Evolutionary conservation across 352 stramenopile species (phyloP).

Genomic region (Thalassiosira mediterranea): DNA sequence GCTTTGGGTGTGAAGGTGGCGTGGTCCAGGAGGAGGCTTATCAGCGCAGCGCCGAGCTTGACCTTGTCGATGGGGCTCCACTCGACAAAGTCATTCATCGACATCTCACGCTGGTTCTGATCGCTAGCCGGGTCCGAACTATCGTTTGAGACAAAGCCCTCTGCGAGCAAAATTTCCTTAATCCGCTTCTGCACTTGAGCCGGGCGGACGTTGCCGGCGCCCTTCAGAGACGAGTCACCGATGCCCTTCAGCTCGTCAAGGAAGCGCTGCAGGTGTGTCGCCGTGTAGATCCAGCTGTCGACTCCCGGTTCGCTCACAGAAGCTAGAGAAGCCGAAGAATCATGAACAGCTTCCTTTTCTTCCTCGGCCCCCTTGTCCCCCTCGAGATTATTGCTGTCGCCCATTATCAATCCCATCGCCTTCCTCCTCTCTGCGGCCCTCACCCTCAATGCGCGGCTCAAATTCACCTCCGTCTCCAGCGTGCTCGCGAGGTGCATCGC

Average conservation of each 20-base stretch:
- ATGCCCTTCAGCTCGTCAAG: slow-evolving; percentile 64
- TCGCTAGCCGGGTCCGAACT: no score
- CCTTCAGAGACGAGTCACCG: slow-evolving; percentile 47
- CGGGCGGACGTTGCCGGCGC: slow-evolving; percentile 30
- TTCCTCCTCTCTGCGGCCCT: slow-evolving; percentile 36
- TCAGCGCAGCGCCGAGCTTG: slow-evolving; percentile 85
- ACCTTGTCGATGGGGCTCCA: slow-evolving; percentile 90
- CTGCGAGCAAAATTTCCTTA: slow-evolving; percentile 51
- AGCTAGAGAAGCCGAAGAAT: not conserved
- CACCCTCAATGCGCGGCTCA: slow-evolving; percentile 71
- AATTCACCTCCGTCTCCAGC: slow-evolving; percentile 82
- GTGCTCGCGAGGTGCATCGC: slow-evolving; percentile 64
- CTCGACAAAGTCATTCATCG: slow-evolving; percentile 65
- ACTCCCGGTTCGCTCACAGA: slow-evolving; percentile 24
- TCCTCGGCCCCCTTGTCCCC: slow-evolving; percentile 1
- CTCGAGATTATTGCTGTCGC: slow-evolving; percentile 24
- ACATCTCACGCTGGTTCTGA: no score
- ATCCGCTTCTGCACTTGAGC: slow-evolving; percentile 36
- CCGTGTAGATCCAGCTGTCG: slow-evolving; percentile 71
- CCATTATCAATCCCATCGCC: slow-evolving; percentile 7
- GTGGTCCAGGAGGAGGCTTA: slow-evolving; percentile 74
- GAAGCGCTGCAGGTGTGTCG: slow-evolving; percentile 75
- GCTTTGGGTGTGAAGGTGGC: slow-evolving; percentile 51
- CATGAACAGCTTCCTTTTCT: not conserved
- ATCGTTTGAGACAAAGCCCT: slow-evolving; percentile 40